Evolutionary conservation across 768 basidiomycete species (phyloP), one percentile per base, ranked within the genome.

Genomic region (Psilocybe azurescens): DNA sequence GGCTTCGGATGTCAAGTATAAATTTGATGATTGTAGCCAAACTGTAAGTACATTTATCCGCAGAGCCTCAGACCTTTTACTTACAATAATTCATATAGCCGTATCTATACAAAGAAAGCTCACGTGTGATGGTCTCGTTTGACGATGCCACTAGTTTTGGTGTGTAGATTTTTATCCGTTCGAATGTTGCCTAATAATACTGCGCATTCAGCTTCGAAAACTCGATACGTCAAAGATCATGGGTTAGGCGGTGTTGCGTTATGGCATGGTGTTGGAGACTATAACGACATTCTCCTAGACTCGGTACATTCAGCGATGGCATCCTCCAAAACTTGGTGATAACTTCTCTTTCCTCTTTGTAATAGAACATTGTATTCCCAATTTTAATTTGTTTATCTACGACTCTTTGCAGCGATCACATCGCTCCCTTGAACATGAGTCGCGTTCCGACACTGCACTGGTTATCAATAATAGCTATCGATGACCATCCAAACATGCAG

Each of bases 221-320:
- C 88, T 16, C 51, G 70, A 1, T 89, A 80, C 67, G 88, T 90
- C 70, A 77, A 80, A 54, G 64, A 73, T 8, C 63, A 72, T 5
- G 77, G 79, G 3, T 73, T 91, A 6, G 74, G 70, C 30, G 90
- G 89, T 6, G 90, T 89, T 68, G 69, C 84, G 0, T 83, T 89
- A 77, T 90, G 88, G 87, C 78, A 89, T 66, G 78, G 79, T 29
- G 79, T 78, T 8, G 87, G 86, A 20, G 88, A 89, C 68, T 77
- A 67, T 24, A 18, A 81, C 0, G 75, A 85, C 63, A 79, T 83
- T 36, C 78, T 89, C 18, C 67, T 89, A 3, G 75, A 83, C 63
- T 70, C 87, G 3, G 87, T 89, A 55, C 71, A 71, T 32, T 60
- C 64, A 53, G 72, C 73, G 0, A 70, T 77, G 41, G 5, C 41